phyloP scores from a whole-genome alignment of 768 basidiomycete species.

The Podaxis pistillaris region DNA sequence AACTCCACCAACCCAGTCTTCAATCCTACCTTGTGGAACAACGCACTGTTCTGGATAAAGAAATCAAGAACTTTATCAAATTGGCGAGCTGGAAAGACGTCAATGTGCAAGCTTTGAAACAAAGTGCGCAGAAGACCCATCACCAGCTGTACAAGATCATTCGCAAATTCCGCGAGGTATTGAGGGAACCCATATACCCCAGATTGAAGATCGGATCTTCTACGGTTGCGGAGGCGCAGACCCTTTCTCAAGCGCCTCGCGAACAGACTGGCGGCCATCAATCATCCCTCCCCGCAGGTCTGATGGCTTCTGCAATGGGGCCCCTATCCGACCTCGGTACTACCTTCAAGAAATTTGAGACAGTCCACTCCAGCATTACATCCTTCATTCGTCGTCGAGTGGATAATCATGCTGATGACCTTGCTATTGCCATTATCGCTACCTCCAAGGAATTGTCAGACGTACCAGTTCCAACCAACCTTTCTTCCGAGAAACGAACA shows the following conservation, averaged over 20 bases:
- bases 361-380: conserved; percentile 38
- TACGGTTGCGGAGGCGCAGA: conserved; percentile 33
- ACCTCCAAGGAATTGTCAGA: conserved; percentile 57
- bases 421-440: conserved; percentile 62
- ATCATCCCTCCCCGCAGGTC: not conserved
- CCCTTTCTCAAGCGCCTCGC: conserved; percentile 7
- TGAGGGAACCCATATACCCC: conserved; percentile 67
- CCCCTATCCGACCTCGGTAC: conserved; percentile 48
- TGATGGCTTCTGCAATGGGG: conserved; percentile 6
- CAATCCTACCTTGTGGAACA: conserved; percentile 50
- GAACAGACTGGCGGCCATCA: not conserved
- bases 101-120: conserved; percentile 90
- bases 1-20: conserved; percentile 54
- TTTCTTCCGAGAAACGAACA: conserved; percentile 47
- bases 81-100: conserved; percentile 98
- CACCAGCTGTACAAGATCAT: conserved; percentile 88
- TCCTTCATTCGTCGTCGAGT: conserved; percentile 39
- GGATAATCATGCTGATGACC: conserved; percentile 46
- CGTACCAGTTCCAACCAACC: conserved; percentile 38
- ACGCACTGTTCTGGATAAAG: conserved; percentile 66
- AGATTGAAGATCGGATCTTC: conserved; percentile 37
- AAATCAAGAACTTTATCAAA: conserved; percentile 84
- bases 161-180: conserved; percentile 86
- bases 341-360: conserved; percentile 51
- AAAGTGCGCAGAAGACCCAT: conserved; percentile 89